These are phyloP conservation scores for Penicillium sp. DNA, from an alignment of 2,329 filamentous ascomycete genomes.

Conservation along the genomic window DNA sequence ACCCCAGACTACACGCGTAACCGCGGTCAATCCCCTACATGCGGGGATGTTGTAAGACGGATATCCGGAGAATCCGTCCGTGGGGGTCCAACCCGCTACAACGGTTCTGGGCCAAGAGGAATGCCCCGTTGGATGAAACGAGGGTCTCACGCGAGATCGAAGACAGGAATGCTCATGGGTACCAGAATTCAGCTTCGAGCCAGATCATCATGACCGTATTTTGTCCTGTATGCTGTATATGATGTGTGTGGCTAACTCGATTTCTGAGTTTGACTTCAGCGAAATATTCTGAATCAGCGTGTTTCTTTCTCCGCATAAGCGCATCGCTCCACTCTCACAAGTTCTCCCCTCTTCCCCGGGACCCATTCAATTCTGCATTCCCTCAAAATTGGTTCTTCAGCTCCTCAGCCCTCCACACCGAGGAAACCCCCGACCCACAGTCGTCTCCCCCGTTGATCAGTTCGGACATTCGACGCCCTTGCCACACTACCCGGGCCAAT, in stretches of 20 bases:
- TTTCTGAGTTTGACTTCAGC: not conserved
- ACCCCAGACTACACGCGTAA: slow-evolving; percentile 3
- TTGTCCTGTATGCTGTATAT: slow-evolving; percentile 10
- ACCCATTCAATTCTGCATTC: slow-evolving; percentile 8
- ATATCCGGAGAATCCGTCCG: slow-evolving; percentile 21
- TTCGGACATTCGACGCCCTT: not conserved
- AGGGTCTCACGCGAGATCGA: not conserved
- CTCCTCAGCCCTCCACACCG: not conserved
- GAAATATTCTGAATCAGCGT: not conserved
- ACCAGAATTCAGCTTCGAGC: not conserved
- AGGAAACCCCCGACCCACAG: not conserved
- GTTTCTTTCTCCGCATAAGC: slow-evolving; percentile 23
- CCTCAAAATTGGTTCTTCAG: not conserved
- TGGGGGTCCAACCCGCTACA: slow-evolving; percentile 14
- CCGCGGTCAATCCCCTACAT: slow-evolving; percentile 1
- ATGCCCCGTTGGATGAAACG: not conserved
- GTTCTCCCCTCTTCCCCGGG: slow-evolving; percentile 19
- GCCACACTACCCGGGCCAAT: slow-evolving; percentile 1
- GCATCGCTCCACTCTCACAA: slow-evolving; percentile 19
- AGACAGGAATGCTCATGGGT: not conserved
- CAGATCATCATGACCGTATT: slow-evolving; percentile 8
- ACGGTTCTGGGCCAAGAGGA: slow-evolving; percentile 4
- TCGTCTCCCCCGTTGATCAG: not conserved
- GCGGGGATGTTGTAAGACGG: slow-evolving; percentile 15
- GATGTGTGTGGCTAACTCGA: not conserved